Conservation (phyloP, 2,329 filamentous ascomycete genomes). For the Hypoxylon sp. region DNA sequence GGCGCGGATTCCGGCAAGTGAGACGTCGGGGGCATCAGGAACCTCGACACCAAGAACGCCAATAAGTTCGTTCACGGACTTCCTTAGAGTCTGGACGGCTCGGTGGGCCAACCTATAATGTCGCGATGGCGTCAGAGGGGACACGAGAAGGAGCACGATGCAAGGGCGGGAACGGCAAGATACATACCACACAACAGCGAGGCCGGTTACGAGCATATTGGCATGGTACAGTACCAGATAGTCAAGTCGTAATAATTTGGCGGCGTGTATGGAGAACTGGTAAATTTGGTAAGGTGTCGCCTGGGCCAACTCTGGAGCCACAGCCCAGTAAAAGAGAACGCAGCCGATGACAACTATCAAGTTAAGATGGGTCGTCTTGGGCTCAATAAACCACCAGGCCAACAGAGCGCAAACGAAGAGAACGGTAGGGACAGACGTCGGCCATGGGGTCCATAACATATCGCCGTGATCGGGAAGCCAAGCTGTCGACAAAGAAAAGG, state of each 20-base stretch:
- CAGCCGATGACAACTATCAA: conserved; percentile 59
- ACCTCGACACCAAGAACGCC: conserved; percentile 94
- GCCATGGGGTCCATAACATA: conserved; percentile 67
- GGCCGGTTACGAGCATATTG: conserved; percentile 69
- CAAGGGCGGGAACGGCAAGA: conserved; percentile 9
- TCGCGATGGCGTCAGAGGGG: conserved; percentile 36
- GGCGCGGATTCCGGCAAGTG: conserved; percentile 88
- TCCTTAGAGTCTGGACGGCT: conserved; percentile 89
- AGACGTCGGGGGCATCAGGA: conserved; percentile 89
- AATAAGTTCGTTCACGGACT: conserved; percentile 91
- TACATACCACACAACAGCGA: conserved; percentile 69
- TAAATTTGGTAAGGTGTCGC: conserved; percentile 57
- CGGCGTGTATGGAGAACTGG: conserved; percentile 53
- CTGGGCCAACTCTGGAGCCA: conserved; percentile 60
- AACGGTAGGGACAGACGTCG: conserved; percentile 61
- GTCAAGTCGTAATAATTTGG: conserved; percentile 63
- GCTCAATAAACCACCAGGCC: conserved; percentile 63
- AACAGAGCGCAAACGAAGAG: conserved; percentile 61
- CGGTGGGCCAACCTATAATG: conserved; percentile 81
- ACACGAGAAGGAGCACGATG: conserved; percentile 1
- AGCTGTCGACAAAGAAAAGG: conserved; percentile 47
- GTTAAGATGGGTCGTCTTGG: conserved; percentile 61
- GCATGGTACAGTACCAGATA: conserved; percentile 64
- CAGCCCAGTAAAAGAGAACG: conserved; percentile 60
- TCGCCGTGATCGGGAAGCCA: conserved; percentile 57